phyloP scores from a whole-genome alignment of 2,329 filamentous ascomycete species.

The Colletotrichum sp. region DNA sequence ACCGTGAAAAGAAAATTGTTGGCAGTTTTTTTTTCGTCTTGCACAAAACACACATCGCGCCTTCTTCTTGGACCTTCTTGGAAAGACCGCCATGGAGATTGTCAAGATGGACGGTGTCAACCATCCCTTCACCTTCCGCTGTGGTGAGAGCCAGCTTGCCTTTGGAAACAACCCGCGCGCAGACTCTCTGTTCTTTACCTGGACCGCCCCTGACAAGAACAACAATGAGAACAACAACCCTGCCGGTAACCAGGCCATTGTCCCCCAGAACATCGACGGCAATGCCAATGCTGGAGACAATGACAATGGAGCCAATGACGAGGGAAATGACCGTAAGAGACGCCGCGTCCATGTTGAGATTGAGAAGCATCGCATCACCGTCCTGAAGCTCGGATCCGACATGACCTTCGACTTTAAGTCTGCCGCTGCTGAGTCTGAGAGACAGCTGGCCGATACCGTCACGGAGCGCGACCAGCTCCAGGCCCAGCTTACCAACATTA shows the following conservation, averaged over 20 bases:
- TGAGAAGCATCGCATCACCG: neutral
- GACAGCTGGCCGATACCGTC: neutral
- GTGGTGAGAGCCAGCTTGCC: neutral
- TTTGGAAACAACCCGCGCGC: neutral
- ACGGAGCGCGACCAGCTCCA: neutral
- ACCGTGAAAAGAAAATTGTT: neutral
- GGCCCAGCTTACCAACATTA: neutral
- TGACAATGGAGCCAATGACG: neutral
- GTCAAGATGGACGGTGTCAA: neutral
- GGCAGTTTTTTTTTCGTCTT: neutral
- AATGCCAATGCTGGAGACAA: neutral
- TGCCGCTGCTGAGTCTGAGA: neutral
- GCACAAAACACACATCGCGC: neutral
- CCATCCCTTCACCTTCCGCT: neutral
- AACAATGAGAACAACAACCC: neutral
- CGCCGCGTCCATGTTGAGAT: constrained; percentile 1
- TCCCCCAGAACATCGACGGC: neutral
- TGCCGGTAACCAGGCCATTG: neutral
- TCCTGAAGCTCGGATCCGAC: neutral
- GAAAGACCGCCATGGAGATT: neutral
- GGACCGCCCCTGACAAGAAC: neutral
- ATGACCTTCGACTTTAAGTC: neutral
- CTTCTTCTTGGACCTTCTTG: neutral
- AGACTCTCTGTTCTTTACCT: neutral
- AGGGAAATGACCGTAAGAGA: neutral